Evolutionary conservation across 2,329 filamentous ascomycete genomes (phyloP).

Genomic region (Paecilomyces formosus): DNA sequence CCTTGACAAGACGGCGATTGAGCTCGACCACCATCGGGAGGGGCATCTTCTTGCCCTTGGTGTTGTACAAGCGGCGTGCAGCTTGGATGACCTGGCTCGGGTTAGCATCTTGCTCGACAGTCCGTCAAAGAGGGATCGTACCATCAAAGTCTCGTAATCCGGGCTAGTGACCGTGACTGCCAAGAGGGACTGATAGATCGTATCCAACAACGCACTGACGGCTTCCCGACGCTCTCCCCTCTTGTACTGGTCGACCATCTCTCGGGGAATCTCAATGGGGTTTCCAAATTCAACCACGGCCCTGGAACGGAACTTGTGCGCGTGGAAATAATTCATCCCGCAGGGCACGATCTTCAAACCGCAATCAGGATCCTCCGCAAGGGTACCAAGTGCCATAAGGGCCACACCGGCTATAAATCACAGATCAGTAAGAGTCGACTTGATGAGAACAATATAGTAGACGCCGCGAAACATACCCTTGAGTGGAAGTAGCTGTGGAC

Average conservation of each 20-base stretch:
- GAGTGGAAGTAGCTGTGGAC: slow-evolving; percentile 80
- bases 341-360: slow-evolving; percentile 92
- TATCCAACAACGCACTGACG: slow-evolving; percentile 76
- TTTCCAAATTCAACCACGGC: slow-evolving; percentile 93
- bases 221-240: slow-evolving; percentile 77
- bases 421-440: slow-evolving; percentile 11
- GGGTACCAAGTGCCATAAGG: slow-evolving; percentile 90
- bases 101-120: slow-evolving; percentile 14
- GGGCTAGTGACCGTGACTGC: slow-evolving; percentile 87
- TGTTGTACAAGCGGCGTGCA: slow-evolving; percentile 85
- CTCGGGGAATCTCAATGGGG: slow-evolving; percentile 74
- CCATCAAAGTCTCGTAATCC: slow-evolving; percentile 93
- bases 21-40: slow-evolving; percentile 89
- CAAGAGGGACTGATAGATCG: slow-evolving; percentile 74
- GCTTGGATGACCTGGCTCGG: slow-evolving; percentile 69
- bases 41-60: slow-evolving; percentile 86
- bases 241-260: slow-evolving; percentile 80
- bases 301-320: slow-evolving; percentile 94
- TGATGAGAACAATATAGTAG: neutral
- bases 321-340: slow-evolving; percentile 99
- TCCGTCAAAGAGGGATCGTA: slow-evolving; percentile 21
- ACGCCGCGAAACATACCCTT: slow-evolving; percentile 48
- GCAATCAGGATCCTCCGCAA: slow-evolving; percentile 78
- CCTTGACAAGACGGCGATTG: slow-evolving; percentile 81
- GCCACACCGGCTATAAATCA: slow-evolving; percentile 68